Evolutionary conservation across 495 filamentous ascomycete genomes (phyloP), one percentile per base, ranked within the genome.

Genomic region (Penicillium bialowiezense): DNA sequence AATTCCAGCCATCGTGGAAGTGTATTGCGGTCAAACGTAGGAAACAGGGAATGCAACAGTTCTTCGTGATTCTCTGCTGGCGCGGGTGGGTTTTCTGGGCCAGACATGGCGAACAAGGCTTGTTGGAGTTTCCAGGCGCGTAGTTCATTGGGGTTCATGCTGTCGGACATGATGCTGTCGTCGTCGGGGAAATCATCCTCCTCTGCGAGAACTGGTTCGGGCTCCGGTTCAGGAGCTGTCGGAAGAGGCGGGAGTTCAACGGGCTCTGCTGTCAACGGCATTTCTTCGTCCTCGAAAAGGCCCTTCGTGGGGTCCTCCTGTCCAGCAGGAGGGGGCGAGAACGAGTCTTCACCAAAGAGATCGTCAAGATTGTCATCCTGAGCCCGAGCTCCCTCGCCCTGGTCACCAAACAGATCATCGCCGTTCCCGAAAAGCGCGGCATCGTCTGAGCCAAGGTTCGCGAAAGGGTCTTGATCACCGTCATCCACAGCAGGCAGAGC

Each of bases 1-100:
- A 95, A 71, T 41, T 87, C 80, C 38, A 86, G 83, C 69, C 89
- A 92, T 23, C 76, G 73, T 1, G 87, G 81, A 13, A 82, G 76
- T 13, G 75, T 76, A 29, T 84, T 76, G 20, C 77, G 76, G 49
- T 88, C 74, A 59, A 90, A 96, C 0, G 73, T 68, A 0, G 91
- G 91, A 56, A 82, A 93, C 9, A 85, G 60, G 13, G 80, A 75
- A 37, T 82, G 80, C 31, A 96, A 65, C 34, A 89, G 63, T 48
- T 93, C 84, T 49, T 86, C 73, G 34, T 80, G 63, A 42, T 79
- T 84, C 65, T 89, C 77, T 3, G 83, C 78, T 14, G 82, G 73
- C 19, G 82, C 72, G 15, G 81, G 82, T 7, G 74, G 62, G 32
- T 73, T 60, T 36, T 76, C 71, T 17, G 62, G 65, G 4, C 67